A percentile compares a stretch with the other conserved stretches of the same genome.
Conservation (phyloP, 768 basidiomycete genomes). For the Tulasnella sp. region DNA sequence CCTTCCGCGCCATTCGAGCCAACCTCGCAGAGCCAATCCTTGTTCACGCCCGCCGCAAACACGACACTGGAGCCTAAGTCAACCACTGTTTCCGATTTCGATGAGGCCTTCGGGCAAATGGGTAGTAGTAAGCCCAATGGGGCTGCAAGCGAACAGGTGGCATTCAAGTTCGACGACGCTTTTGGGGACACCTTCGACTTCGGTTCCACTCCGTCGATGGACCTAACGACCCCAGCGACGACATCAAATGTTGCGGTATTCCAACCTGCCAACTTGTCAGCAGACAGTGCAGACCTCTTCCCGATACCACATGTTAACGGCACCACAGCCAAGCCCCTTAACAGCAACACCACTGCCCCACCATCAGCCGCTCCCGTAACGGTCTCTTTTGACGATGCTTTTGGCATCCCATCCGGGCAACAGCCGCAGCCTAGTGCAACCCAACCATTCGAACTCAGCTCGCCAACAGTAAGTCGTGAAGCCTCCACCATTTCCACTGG, state of each 20-base stretch:
- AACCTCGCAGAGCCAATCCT: not conserved
- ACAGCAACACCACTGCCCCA: not conserved
- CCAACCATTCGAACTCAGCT: not conserved
- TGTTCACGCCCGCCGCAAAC: not conserved
- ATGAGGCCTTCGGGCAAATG: conserved; percentile 8
- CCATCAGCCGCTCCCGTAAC: conserved; percentile 14
- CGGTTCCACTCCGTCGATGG: too few species aligned
- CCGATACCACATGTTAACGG: too few species aligned
- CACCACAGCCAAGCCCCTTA: not conserved
- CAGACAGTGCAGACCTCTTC: too few species aligned
- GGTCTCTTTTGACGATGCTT: conserved; percentile 36
- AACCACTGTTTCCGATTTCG: conserved; percentile 8
- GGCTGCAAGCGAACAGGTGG: not conserved
- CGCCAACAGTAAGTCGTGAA: not conserved
- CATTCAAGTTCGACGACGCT: conserved; percentile 6
- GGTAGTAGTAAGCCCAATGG: not conserved
- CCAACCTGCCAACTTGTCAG: too few species aligned
- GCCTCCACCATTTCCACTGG: not conserved
- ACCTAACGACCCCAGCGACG: too few species aligned
- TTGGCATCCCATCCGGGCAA: conserved; percentile 29
- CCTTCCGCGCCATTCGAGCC: not conserved
- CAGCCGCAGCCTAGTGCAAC: not conserved
- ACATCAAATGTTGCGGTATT: too few species aligned
- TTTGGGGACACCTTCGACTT: conserved; percentile 14
- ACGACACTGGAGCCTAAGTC: not conserved